Conservation (phyloP, 1,139 yeast genomes). For the Saccharomycopsis crataegensis region DNA sequence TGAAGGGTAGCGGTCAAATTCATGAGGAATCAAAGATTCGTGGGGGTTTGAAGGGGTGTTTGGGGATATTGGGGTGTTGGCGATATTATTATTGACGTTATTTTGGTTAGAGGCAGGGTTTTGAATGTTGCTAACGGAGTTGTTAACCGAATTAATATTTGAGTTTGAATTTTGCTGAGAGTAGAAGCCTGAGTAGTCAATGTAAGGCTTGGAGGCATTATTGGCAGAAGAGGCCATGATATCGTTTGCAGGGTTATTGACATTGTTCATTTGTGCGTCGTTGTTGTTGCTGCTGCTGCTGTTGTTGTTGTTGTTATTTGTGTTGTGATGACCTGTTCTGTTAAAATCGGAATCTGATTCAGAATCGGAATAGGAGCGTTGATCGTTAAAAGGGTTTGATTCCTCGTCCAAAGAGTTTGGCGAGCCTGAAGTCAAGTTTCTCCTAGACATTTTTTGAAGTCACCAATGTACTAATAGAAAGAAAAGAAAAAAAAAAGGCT, state of each 20-base stretch:
- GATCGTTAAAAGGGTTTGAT: constrained; percentile 17
- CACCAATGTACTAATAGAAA: too few relatives aligned
- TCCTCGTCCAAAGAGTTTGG: constrained; percentile 20
- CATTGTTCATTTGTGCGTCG: constrained; percentile 18
- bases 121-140: constrained; percentile 17
- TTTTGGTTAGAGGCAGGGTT: background rate
- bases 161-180: constrained; percentile 38
- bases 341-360: constrained; percentile 18
- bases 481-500: too few relatives aligned
- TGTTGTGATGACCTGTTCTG: constrained; percentile 20
- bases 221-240: constrained; percentile 8
- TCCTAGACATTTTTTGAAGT: constrained; percentile 22
- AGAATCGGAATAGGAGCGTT: constrained; percentile 15
- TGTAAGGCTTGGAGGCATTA: constrained; percentile 30
- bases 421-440: constrained; percentile 27
- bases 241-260: constrained; percentile 15
- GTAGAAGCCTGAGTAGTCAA: constrained; percentile 40
- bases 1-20: constrained; percentile 52
- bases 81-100: constrained; percentile 11
- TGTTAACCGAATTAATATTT: constrained; percentile 24
- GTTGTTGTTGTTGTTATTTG: constrained; percentile 6
- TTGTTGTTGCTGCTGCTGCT: constrained; percentile 24
- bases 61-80: constrained; percentile 19
- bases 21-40: constrained; percentile 37
- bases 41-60: constrained; percentile 17